Conservation (phyloP, 2,329 filamentous ascomycete species). For the Xylaria sp. region DNA sequence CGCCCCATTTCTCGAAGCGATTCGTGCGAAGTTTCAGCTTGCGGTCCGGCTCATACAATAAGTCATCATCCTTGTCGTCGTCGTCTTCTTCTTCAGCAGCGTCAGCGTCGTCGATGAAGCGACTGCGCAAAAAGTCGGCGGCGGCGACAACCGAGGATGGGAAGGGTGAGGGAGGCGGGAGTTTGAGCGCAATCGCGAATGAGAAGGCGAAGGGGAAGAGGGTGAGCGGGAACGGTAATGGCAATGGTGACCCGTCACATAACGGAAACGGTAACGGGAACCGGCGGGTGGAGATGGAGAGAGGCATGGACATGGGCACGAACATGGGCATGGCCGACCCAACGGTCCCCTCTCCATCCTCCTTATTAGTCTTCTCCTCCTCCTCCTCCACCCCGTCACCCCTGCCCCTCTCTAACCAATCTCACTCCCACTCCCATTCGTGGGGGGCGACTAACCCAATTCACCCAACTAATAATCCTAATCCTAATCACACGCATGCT, state of each 20-base stretch:
- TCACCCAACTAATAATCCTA: slow-evolving; percentile 22
- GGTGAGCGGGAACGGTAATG: neutral
- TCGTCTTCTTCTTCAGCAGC: neutral
- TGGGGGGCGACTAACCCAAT: slow-evolving; percentile 34
- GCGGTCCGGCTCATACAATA: slow-evolving; percentile 42
- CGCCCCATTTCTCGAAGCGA: slow-evolving; percentile 46
- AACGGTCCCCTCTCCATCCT: slow-evolving; percentile 13
- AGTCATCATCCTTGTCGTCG: neutral
- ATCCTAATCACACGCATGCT: neutral
- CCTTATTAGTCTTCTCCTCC: slow-evolving; percentile 2
- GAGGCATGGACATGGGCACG: neutral
- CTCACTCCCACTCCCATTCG: slow-evolving; percentile 29
- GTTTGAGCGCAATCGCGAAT: neutral
- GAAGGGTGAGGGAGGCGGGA: neutral
- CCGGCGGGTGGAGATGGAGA: slow-evolving; percentile 11
- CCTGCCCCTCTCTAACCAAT: slow-evolving; percentile 27
- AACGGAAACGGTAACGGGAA: slow-evolving; percentile 3
- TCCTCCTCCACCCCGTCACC: slow-evolving; percentile 30
- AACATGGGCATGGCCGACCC: neutral
- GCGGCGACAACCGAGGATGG: slow-evolving; percentile 31
- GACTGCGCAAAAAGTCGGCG: slow-evolving; percentile 45
- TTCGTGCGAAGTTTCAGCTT: slow-evolving; percentile 48
- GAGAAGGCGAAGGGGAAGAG: neutral
- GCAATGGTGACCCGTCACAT: neutral
- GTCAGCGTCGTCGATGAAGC: slow-evolving; percentile 40